Evolutionary conservation across 306 rosid genomes (phyloP).

Genomic region (Inga laurina): DNA sequence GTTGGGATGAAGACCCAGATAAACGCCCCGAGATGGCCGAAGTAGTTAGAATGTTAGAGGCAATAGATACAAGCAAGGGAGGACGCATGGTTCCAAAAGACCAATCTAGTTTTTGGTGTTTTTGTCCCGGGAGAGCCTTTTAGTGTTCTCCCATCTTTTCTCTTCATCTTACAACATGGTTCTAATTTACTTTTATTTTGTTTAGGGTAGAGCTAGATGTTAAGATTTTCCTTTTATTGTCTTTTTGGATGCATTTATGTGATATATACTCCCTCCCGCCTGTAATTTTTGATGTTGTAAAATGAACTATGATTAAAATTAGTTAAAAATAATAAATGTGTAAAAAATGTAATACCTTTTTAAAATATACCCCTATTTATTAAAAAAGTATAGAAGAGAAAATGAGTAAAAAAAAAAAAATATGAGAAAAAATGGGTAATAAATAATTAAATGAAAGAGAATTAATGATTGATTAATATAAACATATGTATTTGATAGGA

Average conservation of each 20-base stretch:
- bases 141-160: neutral
- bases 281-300: too few species aligned
- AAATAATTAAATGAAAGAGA: too few species aligned
- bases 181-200: neutral
- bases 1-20: constrained; percentile 81
- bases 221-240: neutral
- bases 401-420: too few species aligned
- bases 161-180: neutral
- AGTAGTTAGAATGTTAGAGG: constrained; percentile 77
- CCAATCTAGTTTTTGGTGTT: constrained; percentile 70
- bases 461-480: too few species aligned
- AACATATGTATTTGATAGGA: too few species aligned
- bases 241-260: neutral
- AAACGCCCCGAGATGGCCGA: constrained; percentile 81
- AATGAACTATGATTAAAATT: too few species aligned
- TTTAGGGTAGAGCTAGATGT: neutral
- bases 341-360: too few species aligned
- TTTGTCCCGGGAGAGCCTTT: neutral
- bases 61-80: constrained; percentile 78
- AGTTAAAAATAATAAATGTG: too few species aligned
- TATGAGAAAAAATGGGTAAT: too few species aligned
- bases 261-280: neutral
- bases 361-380: too few species aligned
- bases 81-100: constrained; percentile 90
- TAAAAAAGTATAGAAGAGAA: too few species aligned